These are phyloP conservation scores for Volvox africanus DNA, from an alignment of 139 green algal genomes.

Conservation along the genomic window DNA sequence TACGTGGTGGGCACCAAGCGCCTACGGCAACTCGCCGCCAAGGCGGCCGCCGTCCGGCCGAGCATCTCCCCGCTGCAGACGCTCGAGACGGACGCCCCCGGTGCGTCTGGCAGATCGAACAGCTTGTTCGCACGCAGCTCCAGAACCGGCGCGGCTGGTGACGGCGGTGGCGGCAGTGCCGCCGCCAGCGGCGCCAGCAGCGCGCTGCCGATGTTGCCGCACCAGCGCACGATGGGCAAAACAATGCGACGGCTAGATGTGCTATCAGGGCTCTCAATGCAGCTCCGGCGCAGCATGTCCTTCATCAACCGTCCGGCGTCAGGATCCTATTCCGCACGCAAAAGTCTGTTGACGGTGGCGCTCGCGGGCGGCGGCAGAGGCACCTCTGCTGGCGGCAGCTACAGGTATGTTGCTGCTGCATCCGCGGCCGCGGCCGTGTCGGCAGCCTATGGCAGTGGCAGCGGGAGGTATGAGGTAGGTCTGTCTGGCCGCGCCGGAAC, in stretches of 20 bases:
- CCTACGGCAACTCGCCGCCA: not conserved
- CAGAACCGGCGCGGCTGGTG: not conserved
- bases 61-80: not conserved
- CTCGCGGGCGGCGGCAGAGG: conserved; percentile 14
- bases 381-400: not conserved
- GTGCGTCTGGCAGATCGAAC: not conserved
- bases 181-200: not conserved
- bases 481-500: not conserved
- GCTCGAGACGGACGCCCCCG: not conserved
- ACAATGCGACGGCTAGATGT: conserved; percentile 8
- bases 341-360: conserved; percentile 4
- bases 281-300: conserved; percentile 16
- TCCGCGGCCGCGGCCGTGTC: not conserved
- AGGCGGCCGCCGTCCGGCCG: not conserved
- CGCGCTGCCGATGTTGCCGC: not conserved
- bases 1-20: conserved; percentile 23
- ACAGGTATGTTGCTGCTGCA: not conserved
- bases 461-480: not conserved
- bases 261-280: not conserved
- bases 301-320: not conserved
- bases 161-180: not conserved
- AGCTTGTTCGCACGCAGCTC: not conserved
- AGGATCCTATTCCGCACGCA: not conserved
- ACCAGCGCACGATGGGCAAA: not conserved
- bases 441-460: not conserved